Percentiles rank a stretch among this genome's conserved stretches.
Conservation (phyloP, 1,139 yeast genomes). For the Eremothecium gossypii region DNA sequence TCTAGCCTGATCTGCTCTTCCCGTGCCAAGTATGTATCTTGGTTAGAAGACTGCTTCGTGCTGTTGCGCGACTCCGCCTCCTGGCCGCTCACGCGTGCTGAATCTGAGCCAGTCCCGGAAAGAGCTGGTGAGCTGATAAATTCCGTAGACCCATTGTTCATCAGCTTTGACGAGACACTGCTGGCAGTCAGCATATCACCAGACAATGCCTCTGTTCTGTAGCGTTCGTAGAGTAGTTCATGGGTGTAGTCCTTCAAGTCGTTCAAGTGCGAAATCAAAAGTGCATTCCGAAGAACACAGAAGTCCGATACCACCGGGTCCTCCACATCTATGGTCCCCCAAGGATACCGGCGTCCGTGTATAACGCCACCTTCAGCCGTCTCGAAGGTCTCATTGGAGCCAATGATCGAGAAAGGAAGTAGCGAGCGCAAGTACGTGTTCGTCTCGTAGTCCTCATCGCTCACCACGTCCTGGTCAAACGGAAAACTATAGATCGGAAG, state of each 20-base stretch:
- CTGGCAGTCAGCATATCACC: conserved; percentile 29
- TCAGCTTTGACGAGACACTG: conserved; percentile 7
- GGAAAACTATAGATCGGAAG: conserved; percentile 83
- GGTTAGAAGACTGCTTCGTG: conserved; percentile 8
- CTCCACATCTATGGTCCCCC: conserved; percentile 89
- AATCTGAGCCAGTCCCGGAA: conserved; percentile 7
- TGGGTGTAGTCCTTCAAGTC: conserved; percentile 92
- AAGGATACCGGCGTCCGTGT: conserved; percentile 83
- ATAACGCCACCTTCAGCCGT: conserved; percentile 48
- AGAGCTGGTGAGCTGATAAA: conserved; percentile 6
- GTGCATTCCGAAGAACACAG: conserved; percentile 68
- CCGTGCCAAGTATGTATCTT: conserved; percentile 49
- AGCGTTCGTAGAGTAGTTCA: conserved; percentile 82
- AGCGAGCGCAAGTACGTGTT: conserved; percentile 64
- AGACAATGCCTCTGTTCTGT: conserved; percentile 82
- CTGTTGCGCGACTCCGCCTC: conserved; percentile 8
- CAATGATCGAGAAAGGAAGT: conserved; percentile 83
- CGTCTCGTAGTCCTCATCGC: conserved; percentile 73
- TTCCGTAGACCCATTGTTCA: conserved; percentile 3
- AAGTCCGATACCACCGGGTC: conserved; percentile 81
- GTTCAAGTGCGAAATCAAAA: conserved; percentile 85
- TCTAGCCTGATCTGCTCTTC: conserved; percentile 76
- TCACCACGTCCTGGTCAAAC: conserved; percentile 50
- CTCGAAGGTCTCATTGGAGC: conserved; percentile 57
- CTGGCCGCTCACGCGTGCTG: conserved; percentile 6